Evolutionary conservation across 257 asterid species (phyloP).

Genomic region (Paulownia fortunei): DNA sequence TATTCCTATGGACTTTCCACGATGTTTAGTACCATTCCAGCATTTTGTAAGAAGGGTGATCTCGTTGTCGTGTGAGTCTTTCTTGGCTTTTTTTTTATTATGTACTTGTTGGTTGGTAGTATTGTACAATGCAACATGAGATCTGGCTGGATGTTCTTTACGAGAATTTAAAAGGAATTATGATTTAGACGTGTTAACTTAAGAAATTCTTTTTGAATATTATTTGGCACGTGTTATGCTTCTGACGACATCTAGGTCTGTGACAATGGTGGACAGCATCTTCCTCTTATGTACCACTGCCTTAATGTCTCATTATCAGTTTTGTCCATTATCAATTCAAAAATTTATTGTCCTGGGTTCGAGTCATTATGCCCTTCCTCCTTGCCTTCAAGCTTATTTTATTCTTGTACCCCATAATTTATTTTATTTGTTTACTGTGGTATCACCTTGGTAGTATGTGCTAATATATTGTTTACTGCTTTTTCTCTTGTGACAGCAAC

Average conservation of each 20-base stretch:
- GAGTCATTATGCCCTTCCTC: neutral
- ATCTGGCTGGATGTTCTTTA: constrained; percentile 22
- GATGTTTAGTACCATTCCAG: constrained; percentile 97
- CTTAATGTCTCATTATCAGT: neutral
- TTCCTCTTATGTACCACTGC: neutral
- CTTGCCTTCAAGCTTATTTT: neutral
- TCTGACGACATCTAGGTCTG: neutral
- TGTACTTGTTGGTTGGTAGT: neutral
- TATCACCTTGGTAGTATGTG: constrained; percentile 13
- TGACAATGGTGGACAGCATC: constrained; percentile 2
- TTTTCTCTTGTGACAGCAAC: constrained; percentile 19
- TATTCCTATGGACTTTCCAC: constrained; percentile 96
- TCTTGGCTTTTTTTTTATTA: constrained; percentile 7
- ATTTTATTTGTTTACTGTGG: neutral
- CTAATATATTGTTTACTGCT: neutral
- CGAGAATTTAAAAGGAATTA: constrained; percentile 6
- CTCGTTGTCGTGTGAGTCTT: constrained; percentile 82
- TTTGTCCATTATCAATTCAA: neutral
- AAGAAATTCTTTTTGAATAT: neutral
- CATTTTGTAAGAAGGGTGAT: constrained; percentile 96
- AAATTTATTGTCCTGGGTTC: neutral
- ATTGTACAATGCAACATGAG: constrained; percentile 3
- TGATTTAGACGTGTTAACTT: constrained; percentile 5
- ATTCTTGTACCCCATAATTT: neutral
- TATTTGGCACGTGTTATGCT: constrained; percentile 14